Percentiles rank a stretch among this genome's conserved stretches.
Evolutionary conservation across 108 stramenopile genomes (phyloP).

Genomic region (Hondaea fermentalgiana): DNA sequence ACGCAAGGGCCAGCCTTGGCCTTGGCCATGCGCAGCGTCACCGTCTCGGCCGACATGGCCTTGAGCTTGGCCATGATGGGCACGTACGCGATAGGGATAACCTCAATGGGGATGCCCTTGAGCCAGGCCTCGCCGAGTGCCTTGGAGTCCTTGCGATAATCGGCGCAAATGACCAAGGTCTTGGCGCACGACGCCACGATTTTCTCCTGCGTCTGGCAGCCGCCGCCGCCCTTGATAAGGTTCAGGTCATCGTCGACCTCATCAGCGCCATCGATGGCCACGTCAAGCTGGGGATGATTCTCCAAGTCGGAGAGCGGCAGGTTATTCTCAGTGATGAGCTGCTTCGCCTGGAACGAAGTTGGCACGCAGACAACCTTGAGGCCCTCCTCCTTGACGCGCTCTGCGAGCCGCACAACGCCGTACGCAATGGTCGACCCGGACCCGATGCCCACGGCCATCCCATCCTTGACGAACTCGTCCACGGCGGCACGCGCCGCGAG

Average conservation of each 20-base stretch:
- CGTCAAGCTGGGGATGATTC: conserved; percentile 85
- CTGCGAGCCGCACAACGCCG: conserved; percentile 93
- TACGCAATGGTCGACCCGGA: conserved; percentile 96
- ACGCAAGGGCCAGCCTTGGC: conserved; percentile 78
- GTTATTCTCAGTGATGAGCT: conserved; percentile 62
- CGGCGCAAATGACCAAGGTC: conserved; percentile 72
- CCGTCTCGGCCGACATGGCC: not conserved
- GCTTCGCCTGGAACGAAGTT: conserved; percentile 86
- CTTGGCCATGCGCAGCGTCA: conserved; percentile 60
- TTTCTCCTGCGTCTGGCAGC: conserved; percentile 26
- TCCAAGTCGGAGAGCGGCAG: conserved; percentile 90
- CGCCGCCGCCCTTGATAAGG: conserved; percentile 71
- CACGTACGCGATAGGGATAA: not conserved
- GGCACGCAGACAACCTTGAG: conserved; percentile 92
- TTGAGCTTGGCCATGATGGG: not conserved
- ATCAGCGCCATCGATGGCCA: conserved; percentile 97
- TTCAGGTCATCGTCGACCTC: conserved; percentile 88
- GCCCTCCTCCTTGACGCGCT: conserved; percentile 69
- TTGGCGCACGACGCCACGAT: conserved; percentile 40
- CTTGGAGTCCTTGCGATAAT: conserved; percentile 87
- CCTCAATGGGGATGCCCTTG: conserved; percentile 26
- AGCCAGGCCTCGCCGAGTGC: conserved; percentile 8
- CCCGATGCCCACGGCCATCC: conserved; percentile 98
- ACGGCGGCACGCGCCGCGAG: conserved; percentile 30
- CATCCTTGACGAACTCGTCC: conserved; percentile 56